phyloP scores from a whole-genome alignment of 2,329 filamentous ascomycete genomes.

The Thielaviopsis punctulata region DNA sequence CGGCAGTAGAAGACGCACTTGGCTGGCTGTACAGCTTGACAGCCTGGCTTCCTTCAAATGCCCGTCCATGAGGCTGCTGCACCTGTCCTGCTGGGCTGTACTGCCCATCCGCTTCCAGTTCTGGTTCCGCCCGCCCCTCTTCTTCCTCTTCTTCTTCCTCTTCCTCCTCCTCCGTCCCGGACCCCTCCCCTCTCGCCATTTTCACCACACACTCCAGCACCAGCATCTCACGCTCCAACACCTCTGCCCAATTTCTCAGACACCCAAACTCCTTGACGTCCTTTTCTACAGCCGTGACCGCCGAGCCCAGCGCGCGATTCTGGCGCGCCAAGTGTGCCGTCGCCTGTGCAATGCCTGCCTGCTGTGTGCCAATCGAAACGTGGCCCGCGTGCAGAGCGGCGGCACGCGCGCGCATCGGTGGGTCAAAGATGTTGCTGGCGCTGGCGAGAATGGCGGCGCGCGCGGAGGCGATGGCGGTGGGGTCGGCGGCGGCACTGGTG shows the following conservation, averaged over 20 bases:
- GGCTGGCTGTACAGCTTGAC: not conserved
- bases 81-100: not conserved
- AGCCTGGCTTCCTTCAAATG: not conserved
- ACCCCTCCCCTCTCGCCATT: slow-evolving; percentile 20
- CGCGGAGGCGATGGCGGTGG: too few species aligned
- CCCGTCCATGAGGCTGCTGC: not conserved
- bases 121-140: not conserved
- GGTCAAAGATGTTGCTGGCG: slow-evolving; percentile 53
- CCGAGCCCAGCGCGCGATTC: slow-evolving; percentile 45
- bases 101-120: not conserved
- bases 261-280: slow-evolving; percentile 64
- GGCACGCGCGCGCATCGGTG: slow-evolving; percentile 50
- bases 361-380: slow-evolving; percentile 46
- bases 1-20: not conserved
- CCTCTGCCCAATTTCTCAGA: slow-evolving; percentile 76
- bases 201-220: slow-evolving; percentile 47
- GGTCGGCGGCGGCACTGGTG: too few species aligned
- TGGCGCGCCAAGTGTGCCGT: slow-evolving; percentile 44
- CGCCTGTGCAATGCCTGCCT: slow-evolving; percentile 44
- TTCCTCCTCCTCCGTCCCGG: too few species aligned
- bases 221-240: slow-evolving; percentile 51
- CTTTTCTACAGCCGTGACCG: slow-evolving; percentile 44
- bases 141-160: slow-evolving; percentile 12
- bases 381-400: slow-evolving; percentile 52
- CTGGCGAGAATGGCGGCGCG: slow-evolving; percentile 42